Evolutionary conservation across 164 flowering plant species (phyloP), one percentile per base, ranked within the genome.

Genomic region (Liriodendron chinense): DNA sequence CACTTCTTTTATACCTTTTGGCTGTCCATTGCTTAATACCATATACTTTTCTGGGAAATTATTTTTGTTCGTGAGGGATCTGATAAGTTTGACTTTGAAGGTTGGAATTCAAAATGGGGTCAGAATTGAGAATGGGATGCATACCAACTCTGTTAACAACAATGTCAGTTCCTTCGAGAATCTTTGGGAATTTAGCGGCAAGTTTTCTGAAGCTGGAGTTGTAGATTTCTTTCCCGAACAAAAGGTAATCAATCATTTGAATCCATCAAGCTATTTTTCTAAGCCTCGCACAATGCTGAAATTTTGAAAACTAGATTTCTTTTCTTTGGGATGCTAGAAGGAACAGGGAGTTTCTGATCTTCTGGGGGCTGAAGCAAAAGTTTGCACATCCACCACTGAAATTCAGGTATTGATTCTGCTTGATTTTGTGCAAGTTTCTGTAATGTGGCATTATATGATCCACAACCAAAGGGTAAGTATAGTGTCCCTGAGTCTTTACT

Each of bases 101-200:
- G 47, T 26, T 67, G 69, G 50, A 78, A 49, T 9, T 63, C 53
- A 69, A 62, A 73, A 47, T 70, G 63, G 49, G 63, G 65, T 61
- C 79, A 66, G 68, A 74, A 69, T 75, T 72, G 76, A 53, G 48
- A 81, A 74, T 76, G 75, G 73, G 9, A 49, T 57, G 20, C 67
- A 68, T 64, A 13, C 76, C 73, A 14, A 62, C 74, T 66, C 76
- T 1, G 69, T 64, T 71, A 69, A 67, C 79, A 82, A 66, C 18
- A 70, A 59, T 72, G 71, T 28, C 65, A 82, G 76, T 74, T 53
- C 76, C 74, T 84, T 79, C 59, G 86, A 80, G 57, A 76, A 73
- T 70, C 77, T 77, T 7, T 79, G 82, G 81, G 86, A 81, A 5
- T 86, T 85, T 72, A 73, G 79, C 82, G 84, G 77, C 74, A 79